Percentiles rank a stretch among this genome's conserved stretches.
Evolutionary conservation across 2,329 filamentous ascomycete genomes (phyloP).

Genomic region (Stemphylium beticola): DNA sequence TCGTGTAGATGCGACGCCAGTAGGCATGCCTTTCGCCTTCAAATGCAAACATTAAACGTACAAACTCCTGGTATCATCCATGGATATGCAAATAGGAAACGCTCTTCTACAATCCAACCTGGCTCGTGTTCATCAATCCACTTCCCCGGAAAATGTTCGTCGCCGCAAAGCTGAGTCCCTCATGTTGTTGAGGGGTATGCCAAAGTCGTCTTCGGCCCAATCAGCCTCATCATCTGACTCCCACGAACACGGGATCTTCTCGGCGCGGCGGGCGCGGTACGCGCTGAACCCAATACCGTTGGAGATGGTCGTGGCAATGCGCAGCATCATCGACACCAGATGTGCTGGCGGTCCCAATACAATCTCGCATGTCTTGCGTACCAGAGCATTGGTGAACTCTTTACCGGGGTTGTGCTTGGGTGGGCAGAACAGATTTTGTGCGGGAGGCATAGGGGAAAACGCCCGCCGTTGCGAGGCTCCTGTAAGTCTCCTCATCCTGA

Average conservation of each 20-base stretch:
- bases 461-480: conserved; percentile 64
- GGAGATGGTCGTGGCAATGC: conserved; percentile 78
- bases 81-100: conserved; percentile 19
- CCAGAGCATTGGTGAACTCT: conserved; percentile 61
- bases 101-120: conserved; percentile 6
- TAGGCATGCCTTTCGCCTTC: conserved; percentile 25
- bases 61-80: conserved; percentile 28
- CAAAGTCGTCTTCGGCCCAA: conserved; percentile 64
- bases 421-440: conserved; percentile 69
- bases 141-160: conserved; percentile 31
- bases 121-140: conserved; percentile 29
- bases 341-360: conserved; percentile 81
- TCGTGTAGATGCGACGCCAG: conserved; percentile 22
- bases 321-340: conserved; percentile 78
- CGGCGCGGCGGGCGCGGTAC: conserved; percentile 38
- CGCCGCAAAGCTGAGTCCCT: conserved; percentile 29
- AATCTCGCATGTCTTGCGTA: conserved; percentile 78
- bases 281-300: conserved; percentile 49
- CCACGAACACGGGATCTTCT: conserved; percentile 60
- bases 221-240: conserved; percentile 61
- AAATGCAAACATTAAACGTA: conserved; percentile 27
- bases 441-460: conserved; percentile 71
- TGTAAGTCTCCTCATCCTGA: conserved; percentile 50
- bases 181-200: conserved; percentile 53
- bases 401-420: conserved; percentile 47